Evolutionary conservation across 1,284 basidiomycete species (phyloP), one percentile per base, ranked within the genome.

Genomic region (Grifola frondosa): DNA sequence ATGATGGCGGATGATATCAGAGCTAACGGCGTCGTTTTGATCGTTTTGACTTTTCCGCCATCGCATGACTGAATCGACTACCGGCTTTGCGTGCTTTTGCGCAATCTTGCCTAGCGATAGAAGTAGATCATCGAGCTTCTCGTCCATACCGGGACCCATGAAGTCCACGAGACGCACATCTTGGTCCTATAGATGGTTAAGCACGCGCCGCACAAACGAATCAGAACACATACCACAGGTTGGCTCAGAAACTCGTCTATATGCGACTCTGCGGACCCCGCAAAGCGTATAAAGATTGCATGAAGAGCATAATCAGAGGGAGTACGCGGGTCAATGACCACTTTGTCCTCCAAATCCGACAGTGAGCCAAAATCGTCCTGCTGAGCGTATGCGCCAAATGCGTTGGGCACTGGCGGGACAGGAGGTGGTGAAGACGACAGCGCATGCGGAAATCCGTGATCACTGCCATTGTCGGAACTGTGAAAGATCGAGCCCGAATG

Each of bases 291-390:
- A 63, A 94, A 93, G 6, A 94, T 77, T 0, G 90, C 88, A 58
- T 91, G 86, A 24, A 95, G 67, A 1, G 91, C 91, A 56, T 88
- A 92, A 54, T 94, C 91, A 0, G 84, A 84, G 0, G 91, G 91
- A 10, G 86, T 91, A 56, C 81, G 83, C 3, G 84, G 83, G 42
- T 85, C 83, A 55, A 79, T 74, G 10, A 75, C 67, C 30, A 84
- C 73, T 50, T 80, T 81, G 51, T 87, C 82, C 17, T 84, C 82
- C 23, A 69, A 58, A 37, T 87, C 84, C 1, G 70, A 65, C 12
- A 69, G 53, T 3, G 69, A 63, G 3, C 74, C 73, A 3, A 76
- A 75, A 30, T 86, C 84, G 31, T 73, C 74, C 12, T 69, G 62
- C 32, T 62, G 54, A 16, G 68, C 57, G 10, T 66, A 56, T 5